Evolutionary conservation across 1,284 basidiomycete genomes (phyloP).

Genomic region (Ustilago loliicola): DNA sequence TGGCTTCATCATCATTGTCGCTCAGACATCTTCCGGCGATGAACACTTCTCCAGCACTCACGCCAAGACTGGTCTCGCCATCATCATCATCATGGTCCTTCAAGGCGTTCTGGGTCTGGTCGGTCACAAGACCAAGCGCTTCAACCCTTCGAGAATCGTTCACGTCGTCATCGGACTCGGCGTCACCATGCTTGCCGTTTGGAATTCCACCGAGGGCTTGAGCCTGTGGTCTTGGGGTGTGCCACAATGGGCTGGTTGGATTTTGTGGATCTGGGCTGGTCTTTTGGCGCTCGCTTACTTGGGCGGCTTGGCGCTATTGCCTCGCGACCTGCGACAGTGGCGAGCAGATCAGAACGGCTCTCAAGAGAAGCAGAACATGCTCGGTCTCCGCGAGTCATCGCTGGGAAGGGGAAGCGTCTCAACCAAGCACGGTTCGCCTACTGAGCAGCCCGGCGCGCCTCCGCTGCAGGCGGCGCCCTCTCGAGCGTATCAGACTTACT

Average conservation of each 20-base stretch:
- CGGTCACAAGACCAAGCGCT: slow-evolving; percentile 73
- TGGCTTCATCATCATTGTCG: slow-evolving; percentile 76
- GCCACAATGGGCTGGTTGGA: slow-evolving; percentile 31
- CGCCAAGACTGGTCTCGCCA: slow-evolving; percentile 75
- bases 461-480: slow-evolving; percentile 19
- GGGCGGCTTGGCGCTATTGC: slow-evolving; percentile 45
- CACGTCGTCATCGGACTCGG: slow-evolving; percentile 55
- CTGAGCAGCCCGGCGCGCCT: slow-evolving; percentile 13
- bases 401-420: slow-evolving; percentile 11
- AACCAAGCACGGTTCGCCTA: slow-evolving; percentile 25
- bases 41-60: slow-evolving; percentile 38
- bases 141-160: slow-evolving; percentile 42
- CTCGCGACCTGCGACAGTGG: slow-evolving; percentile 43
- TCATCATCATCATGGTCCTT: slow-evolving; percentile 77
- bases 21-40: slow-evolving; percentile 22
- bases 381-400: slow-evolving; percentile 21
- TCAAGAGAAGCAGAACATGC: slow-evolving; percentile 22
- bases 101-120: slow-evolving; percentile 76
- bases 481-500: slow-evolving; percentile 28
- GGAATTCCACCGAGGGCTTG: slow-evolving; percentile 51
- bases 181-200: slow-evolving; percentile 39
- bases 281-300: slow-evolving; percentile 50
- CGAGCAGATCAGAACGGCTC: slow-evolving; percentile 2
- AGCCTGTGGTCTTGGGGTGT: slow-evolving; percentile 53
- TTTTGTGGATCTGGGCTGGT: slow-evolving; percentile 53